Percentiles rank a stretch among this genome's conserved stretches.
These are phyloP conservation scores for Lasiodiplodia gonubiensis DNA, from an alignment of 2,329 filamentous ascomycete genomes.

Conservation along the genomic window DNA sequence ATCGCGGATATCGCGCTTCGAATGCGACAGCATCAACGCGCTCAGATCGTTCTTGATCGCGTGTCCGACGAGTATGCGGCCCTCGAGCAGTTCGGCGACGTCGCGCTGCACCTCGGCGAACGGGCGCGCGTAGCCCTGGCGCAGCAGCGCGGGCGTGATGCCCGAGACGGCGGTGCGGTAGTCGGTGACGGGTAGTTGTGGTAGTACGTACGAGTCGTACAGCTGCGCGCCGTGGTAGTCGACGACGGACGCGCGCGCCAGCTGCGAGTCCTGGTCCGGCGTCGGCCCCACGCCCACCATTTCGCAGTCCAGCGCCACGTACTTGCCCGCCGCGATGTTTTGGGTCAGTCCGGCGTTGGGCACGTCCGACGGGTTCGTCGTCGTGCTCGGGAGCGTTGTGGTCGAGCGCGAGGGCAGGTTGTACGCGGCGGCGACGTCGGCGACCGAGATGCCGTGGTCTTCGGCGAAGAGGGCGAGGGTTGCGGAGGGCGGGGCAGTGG, in stretches of 20 bases:
- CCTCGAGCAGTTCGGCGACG: conserved; percentile 71
- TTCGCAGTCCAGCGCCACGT: conserved; percentile 92
- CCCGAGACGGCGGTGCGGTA: conserved; percentile 90
- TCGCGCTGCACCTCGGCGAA: conserved; percentile 80
- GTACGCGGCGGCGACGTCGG: conserved; percentile 62
- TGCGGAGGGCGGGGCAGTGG: conserved; percentile 51
- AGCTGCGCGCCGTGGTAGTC: conserved; percentile 93
- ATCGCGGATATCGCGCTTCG: conserved; percentile 78
- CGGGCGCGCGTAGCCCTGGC: conserved; percentile 48
- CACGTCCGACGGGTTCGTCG: conserved; percentile 45
- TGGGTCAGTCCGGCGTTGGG: conserved; percentile 52
- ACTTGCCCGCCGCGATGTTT: conserved; percentile 79
- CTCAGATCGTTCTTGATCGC: conserved; percentile 78
- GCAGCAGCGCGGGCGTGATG: conserved; percentile 75
- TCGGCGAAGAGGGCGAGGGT: conserved; percentile 66
- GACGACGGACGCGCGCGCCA: conserved; percentile 87
- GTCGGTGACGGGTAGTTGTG: conserved; percentile 79
- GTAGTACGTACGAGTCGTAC: conserved; percentile 90
- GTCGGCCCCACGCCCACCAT: conserved; percentile 86
- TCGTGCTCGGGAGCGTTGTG: conserved; percentile 54
- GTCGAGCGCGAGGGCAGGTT: conserved; percentile 57
- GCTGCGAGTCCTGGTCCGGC: conserved; percentile 70
- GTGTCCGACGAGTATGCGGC: conserved; percentile 80
- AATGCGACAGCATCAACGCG: conserved; percentile 78
- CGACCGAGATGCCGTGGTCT: conserved; percentile 65